phyloP scores from a whole-genome alignment of 2,329 filamentous ascomycete species.

The Xylaria sp. region DNA sequence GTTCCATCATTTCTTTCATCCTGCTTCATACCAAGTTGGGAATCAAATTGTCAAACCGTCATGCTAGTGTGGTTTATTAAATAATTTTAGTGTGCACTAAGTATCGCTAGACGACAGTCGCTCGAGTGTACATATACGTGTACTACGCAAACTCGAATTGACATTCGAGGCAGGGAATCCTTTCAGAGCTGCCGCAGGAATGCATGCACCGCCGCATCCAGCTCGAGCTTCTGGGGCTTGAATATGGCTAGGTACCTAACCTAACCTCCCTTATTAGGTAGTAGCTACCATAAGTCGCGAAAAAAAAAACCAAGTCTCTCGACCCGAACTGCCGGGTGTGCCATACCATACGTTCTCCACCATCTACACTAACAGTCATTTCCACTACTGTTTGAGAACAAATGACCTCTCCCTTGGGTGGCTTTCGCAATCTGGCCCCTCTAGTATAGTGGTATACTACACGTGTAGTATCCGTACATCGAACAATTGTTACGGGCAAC shows the following conservation, averaged over 20 bases:
- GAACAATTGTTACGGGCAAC: slow-evolving; percentile 18
- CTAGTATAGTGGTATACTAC: too few species aligned
- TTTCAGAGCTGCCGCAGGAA: not conserved
- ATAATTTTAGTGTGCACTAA: too few species aligned
- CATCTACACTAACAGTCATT: slow-evolving; percentile 9
- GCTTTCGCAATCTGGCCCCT: slow-evolving; percentile 7
- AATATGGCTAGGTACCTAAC: not conserved
- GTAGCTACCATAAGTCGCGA: not conserved
- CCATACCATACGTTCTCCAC: slow-evolving; percentile 2
- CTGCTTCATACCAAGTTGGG: not conserved
- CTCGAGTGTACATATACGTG: not conserved
- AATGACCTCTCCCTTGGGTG: slow-evolving; percentile 9
- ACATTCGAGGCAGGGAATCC: slow-evolving; percentile 3
- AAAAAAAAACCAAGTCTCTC: slow-evolving; percentile 1
- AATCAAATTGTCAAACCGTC: not conserved
- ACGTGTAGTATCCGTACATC: not conserved
- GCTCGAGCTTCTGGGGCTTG: not conserved
- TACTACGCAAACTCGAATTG: not conserved
- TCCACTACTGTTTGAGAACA: slow-evolving; percentile 6
- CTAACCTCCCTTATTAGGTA: not conserved
- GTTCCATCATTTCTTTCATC: not conserved
- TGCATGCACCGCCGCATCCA: slow-evolving; percentile 9
- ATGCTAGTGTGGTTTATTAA: too few species aligned
- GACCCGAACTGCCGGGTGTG: slow-evolving; percentile 31
- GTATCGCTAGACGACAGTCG: not conserved